Evolutionary conservation across 2,329 filamentous ascomycete species (phyloP).

Genomic region (Botrytis fragariae): DNA sequence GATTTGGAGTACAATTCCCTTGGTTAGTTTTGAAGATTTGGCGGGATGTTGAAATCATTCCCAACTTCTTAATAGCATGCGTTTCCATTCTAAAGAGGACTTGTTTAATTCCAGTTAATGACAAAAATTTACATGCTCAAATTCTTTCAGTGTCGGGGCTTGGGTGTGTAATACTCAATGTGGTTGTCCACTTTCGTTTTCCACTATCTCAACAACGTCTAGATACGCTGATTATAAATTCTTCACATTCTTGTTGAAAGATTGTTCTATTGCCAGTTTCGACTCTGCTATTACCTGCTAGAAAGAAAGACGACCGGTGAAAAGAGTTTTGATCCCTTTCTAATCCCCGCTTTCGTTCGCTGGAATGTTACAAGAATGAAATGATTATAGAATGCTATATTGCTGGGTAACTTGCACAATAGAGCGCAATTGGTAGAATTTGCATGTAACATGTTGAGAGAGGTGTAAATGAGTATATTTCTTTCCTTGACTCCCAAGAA

Average conservation of each 20-base stretch:
- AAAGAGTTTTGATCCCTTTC: no score
- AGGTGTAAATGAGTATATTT: no score
- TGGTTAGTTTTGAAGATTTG: not conserved
- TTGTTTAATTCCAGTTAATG: not conserved
- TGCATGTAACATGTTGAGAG: not conserved
- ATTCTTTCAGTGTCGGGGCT: not conserved
- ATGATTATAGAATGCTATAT: not conserved
- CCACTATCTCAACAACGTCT: not conserved
- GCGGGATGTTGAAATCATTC: not conserved
- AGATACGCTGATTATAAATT: no score
- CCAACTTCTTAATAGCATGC: not conserved
- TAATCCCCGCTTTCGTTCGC: no score
- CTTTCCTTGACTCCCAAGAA: not conserved
- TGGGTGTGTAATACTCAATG: accelerated
- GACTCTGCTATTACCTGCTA: no score
- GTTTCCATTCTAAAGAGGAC: not conserved
- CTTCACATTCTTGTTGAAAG: no score
- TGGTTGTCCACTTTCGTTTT: not conserved
- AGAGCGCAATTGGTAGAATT: not conserved
- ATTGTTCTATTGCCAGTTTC: no score
- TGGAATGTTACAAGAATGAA: no score
- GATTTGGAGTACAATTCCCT: not conserved
- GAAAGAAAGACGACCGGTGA: no score
- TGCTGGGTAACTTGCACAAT: not conserved
- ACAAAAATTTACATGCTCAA: not conserved